Evolutionary conservation across 2,329 filamentous ascomycete species (phyloP).

Genomic region (Metarhizium guizhouense): DNA sequence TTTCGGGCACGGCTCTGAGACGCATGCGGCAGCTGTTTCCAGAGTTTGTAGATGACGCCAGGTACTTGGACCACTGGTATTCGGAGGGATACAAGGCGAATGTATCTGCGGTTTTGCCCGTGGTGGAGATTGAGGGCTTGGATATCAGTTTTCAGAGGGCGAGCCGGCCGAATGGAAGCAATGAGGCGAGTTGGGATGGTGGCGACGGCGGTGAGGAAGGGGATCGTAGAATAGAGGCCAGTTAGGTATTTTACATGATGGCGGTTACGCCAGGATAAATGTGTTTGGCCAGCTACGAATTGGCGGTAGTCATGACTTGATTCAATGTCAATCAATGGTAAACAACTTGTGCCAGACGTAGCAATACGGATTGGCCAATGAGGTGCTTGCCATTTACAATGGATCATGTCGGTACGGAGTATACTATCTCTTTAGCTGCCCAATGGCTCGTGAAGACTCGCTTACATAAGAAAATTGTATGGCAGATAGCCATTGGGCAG

Average conservation of each 20-base stretch:
- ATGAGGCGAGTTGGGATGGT: slow-evolving; percentile 47
- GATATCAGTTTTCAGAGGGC: slow-evolving; percentile 34
- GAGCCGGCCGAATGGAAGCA: slow-evolving; percentile 43
- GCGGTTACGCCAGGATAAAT: background rate
- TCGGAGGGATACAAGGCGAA: slow-evolving; percentile 30
- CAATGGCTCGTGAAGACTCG: too few relatives aligned
- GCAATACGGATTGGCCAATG: background rate
- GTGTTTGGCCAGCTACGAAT: too few relatives aligned
- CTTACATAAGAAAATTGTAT: too few relatives aligned
- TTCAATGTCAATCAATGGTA: too few relatives aligned
- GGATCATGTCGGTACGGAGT: background rate
- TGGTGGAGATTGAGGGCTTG: slow-evolving; percentile 34
- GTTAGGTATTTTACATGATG: background rate
- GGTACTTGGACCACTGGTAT: slow-evolving; percentile 41
- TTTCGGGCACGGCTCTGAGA: slow-evolving; percentile 49
- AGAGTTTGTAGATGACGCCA: slow-evolving; percentile 39
- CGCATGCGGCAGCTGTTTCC: slow-evolving; percentile 44
- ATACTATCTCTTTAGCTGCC: too few relatives aligned
- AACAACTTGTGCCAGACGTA: too few relatives aligned
- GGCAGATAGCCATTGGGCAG: too few relatives aligned
- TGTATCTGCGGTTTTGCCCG: slow-evolving; percentile 34
- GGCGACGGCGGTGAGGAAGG: slow-evolving; percentile 40
- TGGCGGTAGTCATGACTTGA: too few relatives aligned
- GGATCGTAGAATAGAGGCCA: slow-evolving; percentile 13
- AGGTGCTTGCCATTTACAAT: background rate